Conservation (phyloP, 202 grass and related monocot species). For the Alloteropsis angusta region DNA sequence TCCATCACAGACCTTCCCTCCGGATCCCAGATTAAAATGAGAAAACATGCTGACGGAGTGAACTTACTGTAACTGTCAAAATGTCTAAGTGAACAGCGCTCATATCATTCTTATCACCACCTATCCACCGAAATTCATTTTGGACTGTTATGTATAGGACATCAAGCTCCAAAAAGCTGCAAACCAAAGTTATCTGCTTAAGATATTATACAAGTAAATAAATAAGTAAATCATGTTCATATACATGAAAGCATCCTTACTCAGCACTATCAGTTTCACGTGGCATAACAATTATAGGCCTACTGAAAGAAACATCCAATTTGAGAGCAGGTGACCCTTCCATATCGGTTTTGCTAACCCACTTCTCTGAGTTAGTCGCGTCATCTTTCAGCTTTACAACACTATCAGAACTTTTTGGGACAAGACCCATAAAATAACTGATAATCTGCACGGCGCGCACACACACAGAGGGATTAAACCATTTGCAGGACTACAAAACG, state of each 20-base stretch:
- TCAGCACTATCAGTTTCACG: constrained; percentile 63
- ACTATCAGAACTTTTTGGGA: constrained; percentile 65
- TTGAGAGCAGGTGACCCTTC: constrained; percentile 86
- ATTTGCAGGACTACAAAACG: constrained; percentile 11
- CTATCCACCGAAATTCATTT: constrained; percentile 89
- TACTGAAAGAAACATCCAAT: constrained; percentile 79
- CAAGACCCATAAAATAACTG: constrained; percentile 87
- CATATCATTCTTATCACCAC: constrained; percentile 80
- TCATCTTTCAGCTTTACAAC: constrained; percentile 86
- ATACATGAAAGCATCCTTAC: constrained; percentile 43
- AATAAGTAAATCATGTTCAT: constrained; percentile 5
- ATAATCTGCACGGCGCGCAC: constrained; percentile 30
- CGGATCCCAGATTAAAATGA: not conserved
- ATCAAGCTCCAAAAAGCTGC: constrained; percentile 92
- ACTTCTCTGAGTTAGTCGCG: constrained; percentile 78
- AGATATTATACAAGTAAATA: constrained; percentile 20
- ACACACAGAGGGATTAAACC: not conserved
- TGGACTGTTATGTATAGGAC: constrained; percentile 77
- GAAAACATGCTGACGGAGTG: constrained; percentile 11
- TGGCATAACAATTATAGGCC: constrained; percentile 96
- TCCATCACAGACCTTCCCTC: not conserved
- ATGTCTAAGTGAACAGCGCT: constrained; percentile 72
- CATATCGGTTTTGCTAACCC: constrained; percentile 88
- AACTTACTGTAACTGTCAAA: constrained; percentile 70
- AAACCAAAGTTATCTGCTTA: constrained; percentile 23